Percentiles rank a stretch among this genome's conserved stretches.
Conservation (phyloP, 208 protist genomes). For the Trypanosoma vivax region DNA sequence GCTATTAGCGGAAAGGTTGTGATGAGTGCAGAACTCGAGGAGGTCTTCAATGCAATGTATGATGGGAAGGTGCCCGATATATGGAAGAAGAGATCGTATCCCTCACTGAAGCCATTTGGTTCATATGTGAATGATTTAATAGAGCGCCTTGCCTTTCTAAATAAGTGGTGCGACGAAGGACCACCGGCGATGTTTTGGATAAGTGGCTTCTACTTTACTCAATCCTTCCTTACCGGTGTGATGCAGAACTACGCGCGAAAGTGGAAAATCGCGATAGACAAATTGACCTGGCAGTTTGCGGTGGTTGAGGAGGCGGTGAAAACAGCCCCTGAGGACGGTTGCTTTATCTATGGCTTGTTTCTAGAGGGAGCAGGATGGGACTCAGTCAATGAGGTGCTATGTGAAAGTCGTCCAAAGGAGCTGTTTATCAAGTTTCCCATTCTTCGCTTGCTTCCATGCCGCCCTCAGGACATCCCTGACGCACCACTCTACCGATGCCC, state of each 20-base stretch:
- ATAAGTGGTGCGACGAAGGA: slow-evolving; percentile 74
- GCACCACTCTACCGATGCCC: slow-evolving; percentile 86
- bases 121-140: slow-evolving; percentile 94
- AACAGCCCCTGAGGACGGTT: slow-evolving; percentile 71
- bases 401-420: slow-evolving; percentile 89
- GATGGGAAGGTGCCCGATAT: slow-evolving; percentile 89
- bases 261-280: slow-evolving; percentile 94
- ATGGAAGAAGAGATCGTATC: slow-evolving; percentile 91
- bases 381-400: slow-evolving; percentile 44
- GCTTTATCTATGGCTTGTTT: slow-evolving; percentile 88
- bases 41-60: slow-evolving; percentile 91
- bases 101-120: slow-evolving; percentile 94
- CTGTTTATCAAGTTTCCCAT: slow-evolving; percentile 86
- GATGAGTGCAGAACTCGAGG: slow-evolving; percentile 95
- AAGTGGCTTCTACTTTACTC: slow-evolving; percentile 97
- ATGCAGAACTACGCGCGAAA: slow-evolving; percentile 97
- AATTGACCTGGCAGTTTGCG: slow-evolving; percentile 91
- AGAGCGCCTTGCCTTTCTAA: slow-evolving; percentile 89
- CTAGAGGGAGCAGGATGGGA: slow-evolving; percentile 88
- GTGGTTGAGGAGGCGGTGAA: slow-evolving; percentile 60
- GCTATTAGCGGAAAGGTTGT: slow-evolving; percentile 95
- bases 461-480: slow-evolving; percentile 43
- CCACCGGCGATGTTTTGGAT: slow-evolving; percentile 92
- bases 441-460: slow-evolving; percentile 54
- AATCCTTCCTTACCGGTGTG: slow-evolving; percentile 94